These are phyloP conservation scores for Eutrema salsugineum DNA, from an alignment of 441 rosid species.

Conservation along the genomic window DNA sequence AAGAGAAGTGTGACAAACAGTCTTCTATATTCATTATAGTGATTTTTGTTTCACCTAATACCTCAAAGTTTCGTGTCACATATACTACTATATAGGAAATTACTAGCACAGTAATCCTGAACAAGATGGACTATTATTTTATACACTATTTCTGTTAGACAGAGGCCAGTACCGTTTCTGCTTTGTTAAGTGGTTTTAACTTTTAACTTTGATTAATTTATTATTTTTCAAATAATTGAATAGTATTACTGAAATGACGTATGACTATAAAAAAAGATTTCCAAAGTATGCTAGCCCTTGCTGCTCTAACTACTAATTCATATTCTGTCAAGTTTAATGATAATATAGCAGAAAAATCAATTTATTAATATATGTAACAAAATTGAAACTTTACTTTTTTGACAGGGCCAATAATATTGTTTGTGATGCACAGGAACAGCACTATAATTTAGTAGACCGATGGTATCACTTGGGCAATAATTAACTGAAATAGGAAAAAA, in stretches of 20 bases:
- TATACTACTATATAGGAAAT: not conserved
- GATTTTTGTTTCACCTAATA: slow-evolving; percentile 22
- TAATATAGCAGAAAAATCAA: not conserved
- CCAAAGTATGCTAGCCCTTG: not conserved
- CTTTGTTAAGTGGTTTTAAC: not conserved
- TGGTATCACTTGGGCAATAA: slow-evolving; percentile 28
- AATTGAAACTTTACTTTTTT: not conserved
- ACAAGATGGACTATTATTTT: slow-evolving; percentile 13
- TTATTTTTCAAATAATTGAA: too few relatives aligned
- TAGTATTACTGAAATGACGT: slow-evolving; percentile 15
- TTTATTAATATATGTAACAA: not conserved
- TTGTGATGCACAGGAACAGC: slow-evolving; percentile 18
- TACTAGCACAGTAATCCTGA: slow-evolving; percentile 3
- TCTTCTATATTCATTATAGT: slow-evolving; percentile 17
- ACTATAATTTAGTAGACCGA: slow-evolving; percentile 24
- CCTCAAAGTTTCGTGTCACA: slow-evolving; percentile 10
- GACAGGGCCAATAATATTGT: slow-evolving; percentile 22
- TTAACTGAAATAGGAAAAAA: slow-evolving; percentile 17
- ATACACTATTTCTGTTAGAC: slow-evolving; percentile 3
- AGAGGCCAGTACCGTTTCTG: slow-evolving; percentile 12
- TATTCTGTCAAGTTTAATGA: not conserved
- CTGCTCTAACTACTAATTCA: not conserved
- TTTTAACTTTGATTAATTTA: not conserved
- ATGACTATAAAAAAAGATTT: not conserved
- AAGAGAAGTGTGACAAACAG: slow-evolving; percentile 28